Base-by-base conservation (phyloP, 495 filamentous ascomycete genomes). In the Penicillium cinerascens region DNA sequence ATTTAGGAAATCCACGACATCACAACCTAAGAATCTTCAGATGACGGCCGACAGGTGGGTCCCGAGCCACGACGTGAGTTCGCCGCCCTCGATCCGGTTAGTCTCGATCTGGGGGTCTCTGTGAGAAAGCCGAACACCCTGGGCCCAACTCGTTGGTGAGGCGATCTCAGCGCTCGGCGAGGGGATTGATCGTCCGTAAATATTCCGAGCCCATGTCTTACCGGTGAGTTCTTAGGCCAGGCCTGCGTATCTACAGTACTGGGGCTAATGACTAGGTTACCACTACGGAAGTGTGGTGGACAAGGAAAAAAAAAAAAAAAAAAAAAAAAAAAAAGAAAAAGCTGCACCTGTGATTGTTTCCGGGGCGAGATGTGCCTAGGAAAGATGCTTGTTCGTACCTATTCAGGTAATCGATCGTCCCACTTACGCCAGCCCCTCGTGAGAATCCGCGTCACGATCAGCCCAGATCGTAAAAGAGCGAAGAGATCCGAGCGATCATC, bases 141-240 rank as follows among this genome's bases (percentile, higher is more conserved):
- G 25, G 35, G 35, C 35, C 37, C 17, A 21, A n/a, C 9, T 26
- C 4, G 21, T 49, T 42, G 47, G 38, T 17, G 27, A 42, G 23
- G 23, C 16, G 47, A 49, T 49, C 38, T 35, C 40, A 23, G 44
- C 35, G 40, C 37, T 39, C 37, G 35, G n/a, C 35, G 27, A 58
- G 52, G 61, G 26, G 47, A 49, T 56, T 35, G 59, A 65, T 65
- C 59, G 48, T 36, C 59, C 43, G 18, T 54, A 57, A 59, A 13
- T 62, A 11, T 56, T 55, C 61, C 58, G 58, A 64, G 43, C 42
- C 47, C 38, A 42, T 45, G 44, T 29, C 17, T 20, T 37, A 21
- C 11, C 13, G 25, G 23, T 16, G 22, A 16, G 25, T 35, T 48
- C 49, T 56, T 56, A 60, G 59, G 52, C 42, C 46, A 45, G 50